Base-by-base conservation (phyloP, 2,329 filamentous ascomycete genomes). In the Aspergillus quadricinctus region DNA sequence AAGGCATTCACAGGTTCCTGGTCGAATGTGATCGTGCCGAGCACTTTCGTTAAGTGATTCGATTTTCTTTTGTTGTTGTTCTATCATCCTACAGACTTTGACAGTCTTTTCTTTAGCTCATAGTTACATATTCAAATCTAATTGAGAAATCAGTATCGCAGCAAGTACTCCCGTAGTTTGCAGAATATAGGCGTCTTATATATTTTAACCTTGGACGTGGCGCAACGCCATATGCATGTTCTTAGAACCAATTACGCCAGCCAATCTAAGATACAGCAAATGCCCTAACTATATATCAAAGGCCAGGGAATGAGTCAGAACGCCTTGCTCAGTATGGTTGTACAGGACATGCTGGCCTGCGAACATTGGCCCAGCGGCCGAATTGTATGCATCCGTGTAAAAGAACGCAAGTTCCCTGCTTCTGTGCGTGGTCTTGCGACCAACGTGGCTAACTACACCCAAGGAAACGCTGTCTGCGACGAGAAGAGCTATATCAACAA, bases 1-100 rank as follows among this genome's bases (percentile, higher is more conserved):
- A 88, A 65, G 86, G 85, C 3, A 87, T 89, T 35, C 85, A 86
- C 64, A 78, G 79, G 51, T 88, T 88, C 66, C 77, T 88, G 57
- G 82, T 85, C 63, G 81, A 87, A 61, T 86, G 85, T 63, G 84
- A 88, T 69, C 72, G 75, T 45, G 78, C 78, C 35, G 71, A 63
- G 63, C 70, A 57, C 55, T 28, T 40, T 57, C 21, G 14, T 48
- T 57, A 53, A 52, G 48, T 53, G n/a, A 9, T 25, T 40, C 31
- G 46, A 9, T 28, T 45, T 55, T 57, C 48, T 54, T 29, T 27
- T 45, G 25, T 25, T 48, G 45, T 53, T 23, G 10, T 54, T 54
- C 21, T 48, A 3, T 43, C 53, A 56, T 28, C 56, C 50, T 31
- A 57, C 50, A 54, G 56, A 49, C 61, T 60, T 57, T 52, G 53